These are phyloP conservation scores for Agarophyton chilense DNA, from an alignment of 23 red algal species.

Conservation along the genomic window DNA sequence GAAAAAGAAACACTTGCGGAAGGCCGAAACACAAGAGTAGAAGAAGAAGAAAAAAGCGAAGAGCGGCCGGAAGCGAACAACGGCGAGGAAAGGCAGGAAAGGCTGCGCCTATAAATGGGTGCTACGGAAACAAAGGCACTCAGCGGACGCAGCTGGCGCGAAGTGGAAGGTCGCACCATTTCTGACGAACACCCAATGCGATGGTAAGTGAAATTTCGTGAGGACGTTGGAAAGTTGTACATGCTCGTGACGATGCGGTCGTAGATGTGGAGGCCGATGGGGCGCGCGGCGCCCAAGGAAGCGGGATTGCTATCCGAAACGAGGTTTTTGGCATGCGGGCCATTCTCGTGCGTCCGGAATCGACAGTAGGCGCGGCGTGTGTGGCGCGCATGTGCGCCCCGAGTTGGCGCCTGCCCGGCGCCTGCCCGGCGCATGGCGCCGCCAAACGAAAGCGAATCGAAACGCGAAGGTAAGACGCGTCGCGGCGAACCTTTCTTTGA, in stretches of 20 bases:
- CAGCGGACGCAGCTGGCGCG: constrained; percentile 18
- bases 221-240: background rate
- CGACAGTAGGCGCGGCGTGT: background rate
- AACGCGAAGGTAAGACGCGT: background rate
- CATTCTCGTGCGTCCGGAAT: background rate
- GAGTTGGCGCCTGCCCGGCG: background rate
- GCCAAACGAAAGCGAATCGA: background rate
- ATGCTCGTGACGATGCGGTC: background rate
- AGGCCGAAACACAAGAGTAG: too few relatives aligned
- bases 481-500: background rate
- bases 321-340: background rate
- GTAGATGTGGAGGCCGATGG: background rate
- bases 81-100: background rate
- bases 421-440: background rate
- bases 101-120: background rate
- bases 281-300: too few relatives aligned
- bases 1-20: background rate
- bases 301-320: background rate
- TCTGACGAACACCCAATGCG: background rate
- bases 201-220: background rate
- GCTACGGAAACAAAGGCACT: background rate
- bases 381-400: background rate
- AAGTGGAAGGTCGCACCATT: constrained; percentile 1
- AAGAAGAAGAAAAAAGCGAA: background rate
- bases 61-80: background rate